Conservation (phyloP, 2,329 filamentous ascomycete species). For the Hypoxylon sp. region DNA sequence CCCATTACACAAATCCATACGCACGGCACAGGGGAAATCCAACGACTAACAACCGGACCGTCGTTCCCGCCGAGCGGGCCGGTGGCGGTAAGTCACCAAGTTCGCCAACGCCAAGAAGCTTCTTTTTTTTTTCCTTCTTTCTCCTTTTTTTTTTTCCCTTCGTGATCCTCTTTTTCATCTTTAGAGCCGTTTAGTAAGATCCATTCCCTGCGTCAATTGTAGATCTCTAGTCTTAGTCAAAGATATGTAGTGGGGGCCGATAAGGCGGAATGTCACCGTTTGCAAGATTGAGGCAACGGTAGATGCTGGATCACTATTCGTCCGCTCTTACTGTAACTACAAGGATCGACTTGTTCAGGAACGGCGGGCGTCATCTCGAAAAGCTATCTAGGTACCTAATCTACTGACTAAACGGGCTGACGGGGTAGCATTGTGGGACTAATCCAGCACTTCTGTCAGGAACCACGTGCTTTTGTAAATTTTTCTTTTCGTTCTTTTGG, state of each 20-base stretch:
- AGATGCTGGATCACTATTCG: slow-evolving; percentile 11
- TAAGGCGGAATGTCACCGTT: slow-evolving; percentile 31
- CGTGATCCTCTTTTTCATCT: neutral
- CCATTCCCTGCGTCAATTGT: neutral
- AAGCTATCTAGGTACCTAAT: neutral
- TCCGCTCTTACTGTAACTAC: neutral
- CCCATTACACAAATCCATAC: neutral
- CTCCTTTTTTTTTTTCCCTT: neutral
- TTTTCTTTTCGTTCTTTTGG: neutral
- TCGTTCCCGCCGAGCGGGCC: slow-evolving; percentile 14
- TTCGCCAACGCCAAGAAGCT: neutral
- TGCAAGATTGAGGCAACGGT: slow-evolving; percentile 16
- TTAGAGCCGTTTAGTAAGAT: slow-evolving; percentile 9
- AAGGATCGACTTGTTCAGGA: slow-evolving; percentile 1
- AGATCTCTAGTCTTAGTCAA: slow-evolving; percentile 4
- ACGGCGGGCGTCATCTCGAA: slow-evolving; percentile 3
- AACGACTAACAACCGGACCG: slow-evolving; percentile 17
- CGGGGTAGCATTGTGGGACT: no score
- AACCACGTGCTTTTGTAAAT: neutral
- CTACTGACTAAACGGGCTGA: neutral
- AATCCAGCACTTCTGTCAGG: neutral
- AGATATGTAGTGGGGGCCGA: slow-evolving; percentile 19
- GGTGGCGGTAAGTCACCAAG: slow-evolving; percentile 13
- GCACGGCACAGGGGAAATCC: slow-evolving; percentile 17
- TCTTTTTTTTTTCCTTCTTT: neutral